phyloP scores from a whole-genome alignment of 1,284 basidiomycete species.

The Cutaneotrichosporon sp. region DNA sequence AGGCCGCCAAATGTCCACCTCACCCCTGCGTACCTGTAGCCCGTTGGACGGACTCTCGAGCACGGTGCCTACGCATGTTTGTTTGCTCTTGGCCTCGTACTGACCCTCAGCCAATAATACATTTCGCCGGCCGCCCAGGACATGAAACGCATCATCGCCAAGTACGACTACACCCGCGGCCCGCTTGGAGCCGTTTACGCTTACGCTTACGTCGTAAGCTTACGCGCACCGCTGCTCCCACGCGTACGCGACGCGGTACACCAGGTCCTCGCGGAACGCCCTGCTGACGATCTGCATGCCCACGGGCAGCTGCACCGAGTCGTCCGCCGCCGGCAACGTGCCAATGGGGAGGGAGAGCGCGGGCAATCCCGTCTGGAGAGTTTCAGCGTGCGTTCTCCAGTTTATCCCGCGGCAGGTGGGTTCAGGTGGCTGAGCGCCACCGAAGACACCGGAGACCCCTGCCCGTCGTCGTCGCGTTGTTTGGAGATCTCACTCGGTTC shows the following conservation, averaged over 20 bases:
- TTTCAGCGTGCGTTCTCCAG: neutral
- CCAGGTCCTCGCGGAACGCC: conserved; percentile 43
- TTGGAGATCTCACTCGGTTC: neutral
- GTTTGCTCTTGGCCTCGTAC: too few species aligned
- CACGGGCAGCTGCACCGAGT: conserved; percentile 46
- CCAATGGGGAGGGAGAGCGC: conserved; percentile 51
- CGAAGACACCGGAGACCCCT: neutral
- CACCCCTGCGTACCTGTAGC: too few species aligned
- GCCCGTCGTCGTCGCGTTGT: neutral
- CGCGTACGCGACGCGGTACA: conserved; percentile 52
- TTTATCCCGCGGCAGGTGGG: neutral
- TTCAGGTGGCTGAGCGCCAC: conserved; percentile 11
- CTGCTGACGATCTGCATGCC: conserved; percentile 53
- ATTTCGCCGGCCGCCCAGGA: too few species aligned
- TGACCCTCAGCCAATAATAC: neutral
- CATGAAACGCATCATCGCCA: too few species aligned
- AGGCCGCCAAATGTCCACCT: too few species aligned
- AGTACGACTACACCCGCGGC: too few species aligned
- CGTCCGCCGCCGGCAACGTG: conserved; percentile 42
- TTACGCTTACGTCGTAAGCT: neutral
- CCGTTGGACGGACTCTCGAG: too few species aligned
- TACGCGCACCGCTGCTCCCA: conserved; percentile 41
- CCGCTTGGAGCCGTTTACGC: too few species aligned
- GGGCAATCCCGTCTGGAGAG: conserved; percentile 47
- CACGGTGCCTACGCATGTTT: too few species aligned